Base-by-base conservation (phyloP, 192 early-diverging fungal genomes). In the Chytriomyces hyalinus region DNA sequence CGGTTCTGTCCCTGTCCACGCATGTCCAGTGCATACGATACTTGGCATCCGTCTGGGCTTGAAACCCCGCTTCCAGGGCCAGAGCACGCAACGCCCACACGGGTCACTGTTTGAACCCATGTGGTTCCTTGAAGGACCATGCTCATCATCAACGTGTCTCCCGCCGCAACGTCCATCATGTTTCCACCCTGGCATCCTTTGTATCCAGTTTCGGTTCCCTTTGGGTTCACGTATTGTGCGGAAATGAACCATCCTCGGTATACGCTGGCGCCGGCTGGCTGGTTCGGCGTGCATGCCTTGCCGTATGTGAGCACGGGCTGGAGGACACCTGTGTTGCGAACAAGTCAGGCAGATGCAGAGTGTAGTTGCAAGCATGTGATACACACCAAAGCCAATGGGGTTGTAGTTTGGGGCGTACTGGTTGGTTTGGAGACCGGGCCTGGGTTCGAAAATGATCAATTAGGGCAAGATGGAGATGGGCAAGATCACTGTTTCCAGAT, bases 211-310 rank as follows among this genome's bases (percentile, higher is more conserved):
- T 65, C 57, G 6, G 44, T 75, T 6, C 60, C 57, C 6, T 17
- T 48, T 1, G 63, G 61, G 49, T 75, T 75, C 64, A 75, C 73
- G 24, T 75, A 75, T 36, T 73, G 60, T 45, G 60, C 73, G 11
- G 63, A 66, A 22, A 75, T 65, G 73, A 65, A 64, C 73, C 73
- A 75, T 36, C 73, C 73, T 8, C 73, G 73, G 61, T 75, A 75
- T 3, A 75, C 73, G 15, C 22, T 36, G 4, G 64, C 63, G 20
- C 63, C 63, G 9, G 6, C 11, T 11, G 73, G 73, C 49, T 75
- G 61, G 47, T 65, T 65, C 17, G 61, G 68, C 5, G 68, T 70
- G 63, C 73, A 75, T 13, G 73, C n/a, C 5, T 49, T 17, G 36
- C 73, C 73, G 28, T 50, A 75, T 10, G 73, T 75, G 10, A 75